Evolutionary conservation across 1,139 yeast genomes (phyloP).

Genomic region (Geotrichum restrictum): DNA sequence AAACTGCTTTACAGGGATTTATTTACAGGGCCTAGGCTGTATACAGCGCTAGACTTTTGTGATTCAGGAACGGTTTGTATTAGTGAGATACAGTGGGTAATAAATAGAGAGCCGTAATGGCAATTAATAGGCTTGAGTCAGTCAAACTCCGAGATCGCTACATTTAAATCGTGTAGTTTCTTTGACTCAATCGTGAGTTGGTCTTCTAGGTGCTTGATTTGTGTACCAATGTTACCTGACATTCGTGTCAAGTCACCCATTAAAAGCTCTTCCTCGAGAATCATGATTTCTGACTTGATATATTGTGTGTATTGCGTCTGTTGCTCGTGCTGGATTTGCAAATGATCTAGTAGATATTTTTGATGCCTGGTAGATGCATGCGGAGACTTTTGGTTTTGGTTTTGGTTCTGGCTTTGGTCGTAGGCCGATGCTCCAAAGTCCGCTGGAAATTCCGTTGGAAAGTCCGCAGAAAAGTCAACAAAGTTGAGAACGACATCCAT

Average conservation of each 20-base stretch:
- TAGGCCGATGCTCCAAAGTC: too few relatives aligned
- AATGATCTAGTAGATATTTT: not conserved
- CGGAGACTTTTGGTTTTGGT: not conserved
- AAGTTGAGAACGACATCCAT: conserved; percentile 17
- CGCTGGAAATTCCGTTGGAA: too few relatives aligned
- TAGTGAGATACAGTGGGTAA: too few relatives aligned
- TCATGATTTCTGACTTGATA: conserved; percentile 14
- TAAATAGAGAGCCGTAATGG: too few relatives aligned
- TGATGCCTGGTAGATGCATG: not conserved
- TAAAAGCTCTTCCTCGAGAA: conserved; percentile 15
- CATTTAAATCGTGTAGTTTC: not conserved
- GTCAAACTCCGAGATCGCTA: not conserved
- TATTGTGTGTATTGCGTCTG: conserved; percentile 10
- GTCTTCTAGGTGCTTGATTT: conserved; percentile 9
- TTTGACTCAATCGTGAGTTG: conserved; percentile 3
- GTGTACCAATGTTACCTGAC: conserved; percentile 1
- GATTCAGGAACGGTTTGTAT: not conserved
- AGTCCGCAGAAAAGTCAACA: conserved; percentile 8
- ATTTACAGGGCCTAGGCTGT: too few relatives aligned
- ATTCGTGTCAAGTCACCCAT: not conserved
- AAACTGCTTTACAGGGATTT: too few relatives aligned
- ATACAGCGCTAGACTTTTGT: not conserved
- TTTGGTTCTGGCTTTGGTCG: not conserved
- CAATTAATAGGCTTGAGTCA: too few relatives aligned
- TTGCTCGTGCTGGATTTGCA: conserved; percentile 14